Evolutionary conservation across 306 rosid species (phyloP).

Genomic region (Malus domestica): ASM211411v1 NC_041797.1:21739001-21739500

Average conservation of each 20-base stretch:
- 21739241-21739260: slow-evolving; percentile 27
- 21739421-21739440: slow-evolving; percentile 72
- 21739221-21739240: slow-evolving; percentile 54
- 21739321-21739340: not conserved
- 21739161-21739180: slow-evolving; percentile 79
- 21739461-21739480: slow-evolving; percentile 34
- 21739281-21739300: not conserved
- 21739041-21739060: slow-evolving; percentile 13
- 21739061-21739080: not conserved
- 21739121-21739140: slow-evolving; percentile 23
- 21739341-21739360: slow-evolving; percentile 31
- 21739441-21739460: slow-evolving; percentile 50
- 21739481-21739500: slow-evolving; percentile 42
- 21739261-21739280: not conserved
- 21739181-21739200: slow-evolving; percentile 62
- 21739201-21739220: slow-evolving; percentile 64
- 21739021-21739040: slow-evolving; percentile 66
- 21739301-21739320: not conserved
- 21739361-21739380: slow-evolving; percentile 36
- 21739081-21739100: not conserved
- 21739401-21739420: slow-evolving; percentile 44
- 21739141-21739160: slow-evolving; percentile 55
- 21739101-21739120: not conserved
- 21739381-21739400: slow-evolving; percentile 37
- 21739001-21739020: slow-evolving; percentile 40